Evolutionary conservation across 306 rosid species (phyloP), one percentile per base, ranked within the genome.

Genomic region (Vachellia collinsii): DNA sequence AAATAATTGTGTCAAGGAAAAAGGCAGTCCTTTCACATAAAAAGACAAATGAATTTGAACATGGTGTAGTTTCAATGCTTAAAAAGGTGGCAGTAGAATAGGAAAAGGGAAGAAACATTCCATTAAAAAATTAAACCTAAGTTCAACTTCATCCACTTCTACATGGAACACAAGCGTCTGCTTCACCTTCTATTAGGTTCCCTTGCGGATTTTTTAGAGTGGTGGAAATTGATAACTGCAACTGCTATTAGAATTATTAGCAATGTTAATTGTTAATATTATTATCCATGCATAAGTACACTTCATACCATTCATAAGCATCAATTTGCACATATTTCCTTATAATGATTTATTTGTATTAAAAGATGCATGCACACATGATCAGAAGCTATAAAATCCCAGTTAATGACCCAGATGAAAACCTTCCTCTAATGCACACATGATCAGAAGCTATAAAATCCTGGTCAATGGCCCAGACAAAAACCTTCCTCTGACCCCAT

Each of bases 1-100:
- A 42, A 78, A 48, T 79, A 42, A 76, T 61, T 75, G 41, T 48
- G 74, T 38, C 50, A 68, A 58, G 67, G 23, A 81, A 44, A 44
- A 74, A 70, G 72, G 51, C 48, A 77, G 73, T 39, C 37, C 59
- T 19, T 20, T 61, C 51, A 25, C 36, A 29, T 23, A 16, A 36
- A 77, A 41, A 39, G 38, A 63, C 34, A 50, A 20, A 36, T 17
- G 63, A 36, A 22, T 22, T 12, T 39, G 54, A 23, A 46, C 36
- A 25, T 51, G 34, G 23, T 34, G 51, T 11, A 2, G 61, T 46
- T 61, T 43, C 42, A 16, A 20, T 16, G 37, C 10, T 8, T n/a
- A 59, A 25, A 70, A 42, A 78, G 43, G 37, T 6, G 14, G 66
- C 53, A 70, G 42, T 17, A 53, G 59, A 69, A 46, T 20, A 37